Percentiles rank a stretch among this genome's conserved stretches.
Evolutionary conservation across 495 filamentous ascomycete genomes (phyloP).

Genomic region (Aspergillus sclerotiicarbonarius): DNA sequence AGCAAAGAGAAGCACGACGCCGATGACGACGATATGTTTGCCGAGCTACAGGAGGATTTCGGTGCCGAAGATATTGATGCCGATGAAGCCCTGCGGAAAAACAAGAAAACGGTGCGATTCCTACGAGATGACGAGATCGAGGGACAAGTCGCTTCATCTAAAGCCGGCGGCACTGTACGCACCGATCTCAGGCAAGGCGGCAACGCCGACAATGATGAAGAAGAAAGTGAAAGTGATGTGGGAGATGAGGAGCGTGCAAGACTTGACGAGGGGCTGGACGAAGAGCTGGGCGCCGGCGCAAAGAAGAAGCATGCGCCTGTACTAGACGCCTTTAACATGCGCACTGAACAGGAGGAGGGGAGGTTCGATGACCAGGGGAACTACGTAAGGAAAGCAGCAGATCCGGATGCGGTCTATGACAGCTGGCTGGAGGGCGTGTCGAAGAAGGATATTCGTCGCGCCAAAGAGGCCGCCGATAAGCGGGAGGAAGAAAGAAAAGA

Average conservation of each 20-base stretch:
- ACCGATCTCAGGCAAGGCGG: constrained; percentile 52
- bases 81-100: constrained; percentile 52
- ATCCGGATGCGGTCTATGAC: constrained; percentile 90
- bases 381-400: constrained; percentile 82
- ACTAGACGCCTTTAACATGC: constrained; percentile 95
- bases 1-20: constrained; percentile 45
- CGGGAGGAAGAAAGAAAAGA: constrained; percentile 72
- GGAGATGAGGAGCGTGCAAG: constrained; percentile 71
- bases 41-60: constrained; percentile 64
- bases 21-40: constrained; percentile 87
- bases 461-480: constrained; percentile 83
- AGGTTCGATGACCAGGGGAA: constrained; percentile 88
- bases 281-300: constrained; percentile 83
- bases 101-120: constrained; percentile 77
- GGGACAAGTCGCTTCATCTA: constrained; percentile 75
- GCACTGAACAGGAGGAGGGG: constrained; percentile 85
- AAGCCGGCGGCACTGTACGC: constrained; percentile 65
- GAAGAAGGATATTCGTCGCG: constrained; percentile 87
- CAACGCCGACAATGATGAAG: constrained; percentile 43
- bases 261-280: constrained; percentile 69
- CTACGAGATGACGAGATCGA: constrained; percentile 74
- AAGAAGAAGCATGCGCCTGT: constrained; percentile 95
- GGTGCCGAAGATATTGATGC: constrained; percentile 51
- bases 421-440: constrained; percentile 87
- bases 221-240: constrained; percentile 64